Evolutionary conservation across 179 eudicot genomes (phyloP).

Genomic region (Vitellaria paradoxa): DNA sequence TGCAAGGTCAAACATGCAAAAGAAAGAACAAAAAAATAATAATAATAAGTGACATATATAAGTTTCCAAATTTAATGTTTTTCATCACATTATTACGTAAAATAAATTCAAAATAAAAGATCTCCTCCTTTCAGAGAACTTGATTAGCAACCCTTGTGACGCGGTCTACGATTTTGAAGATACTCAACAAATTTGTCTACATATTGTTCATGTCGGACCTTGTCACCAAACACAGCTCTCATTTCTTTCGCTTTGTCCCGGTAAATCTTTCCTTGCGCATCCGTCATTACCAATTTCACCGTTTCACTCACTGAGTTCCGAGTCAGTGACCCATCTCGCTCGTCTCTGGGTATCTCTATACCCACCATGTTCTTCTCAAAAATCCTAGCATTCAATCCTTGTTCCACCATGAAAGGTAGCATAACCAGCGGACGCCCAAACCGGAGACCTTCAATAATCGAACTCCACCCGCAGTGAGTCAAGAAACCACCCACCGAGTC

Average conservation of each 20-base stretch:
- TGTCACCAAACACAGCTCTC: not conserved
- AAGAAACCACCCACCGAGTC: conserved; percentile 22
- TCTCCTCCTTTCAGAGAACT: too few species aligned
- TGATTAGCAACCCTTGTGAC: too few species aligned
- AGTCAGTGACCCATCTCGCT: conserved; percentile 11
- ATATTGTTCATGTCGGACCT: conserved; percentile 12
- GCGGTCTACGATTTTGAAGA: not conserved
- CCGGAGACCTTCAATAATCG: not conserved
- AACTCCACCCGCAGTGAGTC: conserved; percentile 19
- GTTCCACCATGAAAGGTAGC: conserved; percentile 8
- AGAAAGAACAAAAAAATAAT: too few species aligned
- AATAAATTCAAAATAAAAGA: too few species aligned
- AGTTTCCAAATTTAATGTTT: too few species aligned
- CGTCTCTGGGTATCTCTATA: conserved; percentile 31
- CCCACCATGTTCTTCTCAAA: conserved; percentile 33
- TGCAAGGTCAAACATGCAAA: too few species aligned
- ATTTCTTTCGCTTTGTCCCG: not conserved
- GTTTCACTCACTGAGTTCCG: not conserved
- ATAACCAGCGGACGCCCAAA: not conserved
- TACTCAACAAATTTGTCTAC: not conserved
- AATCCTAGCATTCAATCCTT: conserved; percentile 21
- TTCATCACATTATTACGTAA: too few species aligned
- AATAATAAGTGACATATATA: too few species aligned
- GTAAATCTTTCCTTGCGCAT: not conserved
- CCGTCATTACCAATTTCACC: not conserved